Evolutionary conservation across 1,139 yeast genomes (phyloP), one percentile per base, ranked within the genome.

Genomic region (Lodderomyces oxycetoniae): DNA sequence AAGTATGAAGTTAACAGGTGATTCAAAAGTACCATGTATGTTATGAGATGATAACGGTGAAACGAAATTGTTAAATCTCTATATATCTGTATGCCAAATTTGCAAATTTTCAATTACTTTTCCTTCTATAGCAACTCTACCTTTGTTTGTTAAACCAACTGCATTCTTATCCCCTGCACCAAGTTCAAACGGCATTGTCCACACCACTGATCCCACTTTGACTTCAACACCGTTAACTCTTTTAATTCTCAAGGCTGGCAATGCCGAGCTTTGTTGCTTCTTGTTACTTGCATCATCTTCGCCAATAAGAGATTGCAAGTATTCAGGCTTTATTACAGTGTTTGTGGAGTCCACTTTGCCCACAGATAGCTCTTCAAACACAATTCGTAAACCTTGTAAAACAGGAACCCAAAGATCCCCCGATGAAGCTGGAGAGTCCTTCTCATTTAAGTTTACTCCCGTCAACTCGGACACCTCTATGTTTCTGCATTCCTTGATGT

Each of bases 151-250:
- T 11, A 53, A 43, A n/a, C 41, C 48, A 17, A 58, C 35, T 7
- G 23, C 23, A 19, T 30, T 35, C 31, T 15, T 43, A 46, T 39
- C 40, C 4, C 40, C 32, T n/a, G 20, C 25, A 12, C 26, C 32
- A 2, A 44, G 36, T 11, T 41, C 41, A 34, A 57, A 54, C 1
- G 62, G 61, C 19, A 47, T 35, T 1, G 66, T 55, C 70, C 70
- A 63, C 5, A 64, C 39, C 3, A 41, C 23, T 7, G 34, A 39
- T 4, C 53, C 55, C 4, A 45, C 43, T 2, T 37, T 36, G 5
- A 68, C 50, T 7, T 45, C 44, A 3, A 61, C 46, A 0, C 74
- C 74, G 45, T 69, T 69, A 17, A 69, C 39, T 33, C 53, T 59
- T 15, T 41, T 45, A 13, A 67, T 41, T 11, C 73, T 44, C 19